A percentile compares a stretch with the other conserved stretches of the same genome.
These are phyloP conservation scores for Alnus rubra DNA, from an alignment of 306 rosid genomes.

Conservation along the genomic window DNA sequence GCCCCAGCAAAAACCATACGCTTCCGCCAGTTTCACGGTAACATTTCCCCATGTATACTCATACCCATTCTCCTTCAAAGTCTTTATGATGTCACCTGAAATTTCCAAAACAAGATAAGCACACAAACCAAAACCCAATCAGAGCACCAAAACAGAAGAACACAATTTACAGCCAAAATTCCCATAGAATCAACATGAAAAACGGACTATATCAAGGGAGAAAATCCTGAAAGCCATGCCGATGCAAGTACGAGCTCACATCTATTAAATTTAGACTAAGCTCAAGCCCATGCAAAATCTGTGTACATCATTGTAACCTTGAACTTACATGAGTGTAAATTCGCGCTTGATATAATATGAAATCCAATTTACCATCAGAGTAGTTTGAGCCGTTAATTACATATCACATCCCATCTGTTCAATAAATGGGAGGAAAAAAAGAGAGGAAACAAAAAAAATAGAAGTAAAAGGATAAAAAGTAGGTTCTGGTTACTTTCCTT, in stretches of 20 bases:
- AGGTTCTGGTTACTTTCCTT: no score
- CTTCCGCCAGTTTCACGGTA: conserved; percentile 88
- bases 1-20: conserved; percentile 98
- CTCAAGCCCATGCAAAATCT: neutral
- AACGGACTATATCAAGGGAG: neutral
- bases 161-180: neutral
- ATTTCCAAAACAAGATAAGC: conserved; percentile 16
- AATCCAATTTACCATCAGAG: neutral
- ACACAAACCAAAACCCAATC: conserved; percentile 1
- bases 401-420: neutral
- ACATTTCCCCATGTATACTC: conserved; percentile 92
- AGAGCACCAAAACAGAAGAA: conserved; percentile 12
- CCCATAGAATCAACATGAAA: neutral
- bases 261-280: neutral
- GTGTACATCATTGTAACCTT: neutral
- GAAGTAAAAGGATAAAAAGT: no score
- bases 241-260: neutral
- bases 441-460: no score
- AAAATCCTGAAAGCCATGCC: neutral
- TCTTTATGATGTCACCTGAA: conserved; percentile 86
- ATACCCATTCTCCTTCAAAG: conserved; percentile 69
- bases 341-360: neutral
- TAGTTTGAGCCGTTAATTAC: neutral
- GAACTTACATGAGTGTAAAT: neutral
- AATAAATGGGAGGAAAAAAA: no score